Evolutionary conservation across 176 grass and related monocot genomes (phyloP).

Genomic region (Aegilops bicornis): DNA sequence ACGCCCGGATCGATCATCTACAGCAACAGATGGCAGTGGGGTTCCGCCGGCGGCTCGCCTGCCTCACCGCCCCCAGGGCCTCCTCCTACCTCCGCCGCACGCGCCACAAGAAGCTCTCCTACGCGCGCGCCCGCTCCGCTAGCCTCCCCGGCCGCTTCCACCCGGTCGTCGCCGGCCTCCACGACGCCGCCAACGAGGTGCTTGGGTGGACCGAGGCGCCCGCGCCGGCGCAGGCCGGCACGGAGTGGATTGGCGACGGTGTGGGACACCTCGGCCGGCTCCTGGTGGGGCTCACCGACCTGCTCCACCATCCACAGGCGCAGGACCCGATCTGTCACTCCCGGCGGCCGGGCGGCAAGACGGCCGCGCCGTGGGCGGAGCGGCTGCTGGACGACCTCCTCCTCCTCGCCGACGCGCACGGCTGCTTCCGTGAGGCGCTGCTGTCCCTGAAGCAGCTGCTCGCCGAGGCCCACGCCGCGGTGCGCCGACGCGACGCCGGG

Average conservation of each 20-base stretch:
- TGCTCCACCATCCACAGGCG: slow-evolving; percentile 57
- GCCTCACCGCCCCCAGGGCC: slow-evolving; percentile 25
- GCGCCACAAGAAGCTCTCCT: slow-evolving; percentile 46
- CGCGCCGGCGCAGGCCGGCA: neutral
- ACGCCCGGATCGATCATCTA: neutral
- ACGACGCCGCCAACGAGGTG: slow-evolving; percentile 34
- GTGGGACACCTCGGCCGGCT: slow-evolving; percentile 9
- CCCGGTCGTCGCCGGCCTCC: slow-evolving; percentile 46
- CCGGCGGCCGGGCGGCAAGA: neutral
- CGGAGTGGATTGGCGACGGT: slow-evolving; percentile 42
- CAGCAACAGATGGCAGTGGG: slow-evolving; percentile 36
- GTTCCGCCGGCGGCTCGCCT: slow-evolving; percentile 26
- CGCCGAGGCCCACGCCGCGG: slow-evolving; percentile 47
- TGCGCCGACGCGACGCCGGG: slow-evolving; percentile 35
- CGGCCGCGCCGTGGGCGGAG: slow-evolving; percentile 27
- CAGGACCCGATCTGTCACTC: slow-evolving; percentile 40
- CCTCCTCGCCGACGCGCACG: slow-evolving; percentile 50
- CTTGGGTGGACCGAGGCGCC: slow-evolving; percentile 28
- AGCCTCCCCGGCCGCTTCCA: slow-evolving; percentile 68
- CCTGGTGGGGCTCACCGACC: slow-evolving; percentile 21
- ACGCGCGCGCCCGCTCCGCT: slow-evolving; percentile 35
- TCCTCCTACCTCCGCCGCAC: slow-evolving; percentile 28
- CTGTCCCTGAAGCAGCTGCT: slow-evolving; percentile 37
- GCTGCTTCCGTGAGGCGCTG: slow-evolving; percentile 56
- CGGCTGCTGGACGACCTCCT: slow-evolving; percentile 62